Base-by-base conservation (phyloP, 2,329 filamentous ascomycete species). In the Aureobasidium namibiae region DNA sequence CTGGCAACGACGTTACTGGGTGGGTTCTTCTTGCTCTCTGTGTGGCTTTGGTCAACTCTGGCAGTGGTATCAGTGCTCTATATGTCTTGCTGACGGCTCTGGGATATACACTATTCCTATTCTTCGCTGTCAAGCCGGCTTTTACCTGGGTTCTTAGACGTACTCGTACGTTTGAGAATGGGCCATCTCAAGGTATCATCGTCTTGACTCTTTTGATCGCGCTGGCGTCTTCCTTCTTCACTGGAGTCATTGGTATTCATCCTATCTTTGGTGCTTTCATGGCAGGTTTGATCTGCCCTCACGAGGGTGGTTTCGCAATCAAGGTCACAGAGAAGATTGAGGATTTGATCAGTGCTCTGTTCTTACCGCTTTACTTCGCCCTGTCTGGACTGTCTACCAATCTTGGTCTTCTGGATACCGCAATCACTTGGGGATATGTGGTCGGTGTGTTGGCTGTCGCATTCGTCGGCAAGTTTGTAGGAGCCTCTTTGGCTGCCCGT, bases 21-120 rank as follows among this genome's bases (percentile, higher is more conserved):
- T 97, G 92, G 92, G 87, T 96, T 64, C 78, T 97, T 16, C 84
- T 97, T 24, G 92, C 92, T 0, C 85, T 97, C 29, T 96, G 92
- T 65, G 92, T 97, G 34, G 89, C 92, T 0, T 80, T 97, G 26
- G 92, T 96, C 67, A 97, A 97, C 69, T 90, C 92, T 31, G 85
- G 85, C 16, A 87, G 82, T 45, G 92, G 92, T 0, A 72, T 97
- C 21, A 86, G 90, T 0, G 91, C 92, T 0, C 79, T 97, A 0
- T 97, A 85, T 74, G 90, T 96, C 6, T 75, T 97, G 6, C 80
- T 97, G 13, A 84, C 86, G 24, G 85, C 83, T 50, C 74, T 88
- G 16, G 92, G 82, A 41, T 97, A 88, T 75, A 80, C 87, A 21
- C 70, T 96, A 0, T 87, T 96, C 67, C 78, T 96, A 21, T 77